Evolutionary conservation across 73 alveolate genomes (phyloP).

Genomic region (Paramecium caudatum): DNA sequence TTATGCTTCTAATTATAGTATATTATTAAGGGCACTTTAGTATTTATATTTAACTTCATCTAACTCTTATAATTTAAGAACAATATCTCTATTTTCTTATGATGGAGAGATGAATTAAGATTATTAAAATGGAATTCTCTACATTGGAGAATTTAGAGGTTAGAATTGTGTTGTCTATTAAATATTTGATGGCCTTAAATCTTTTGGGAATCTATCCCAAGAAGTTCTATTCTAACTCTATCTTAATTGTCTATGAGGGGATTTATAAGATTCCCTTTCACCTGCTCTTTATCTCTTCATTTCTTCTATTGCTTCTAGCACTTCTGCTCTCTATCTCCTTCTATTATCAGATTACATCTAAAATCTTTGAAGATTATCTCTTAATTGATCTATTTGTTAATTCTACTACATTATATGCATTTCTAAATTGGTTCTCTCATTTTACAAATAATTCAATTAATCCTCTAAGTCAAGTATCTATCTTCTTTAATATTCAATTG

Average conservation of each 20-base stretch:
- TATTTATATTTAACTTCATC: constrained; percentile 69
- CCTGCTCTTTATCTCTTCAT: constrained; percentile 65
- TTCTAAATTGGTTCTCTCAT: constrained; percentile 54
- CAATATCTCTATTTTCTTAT: constrained; percentile 64
- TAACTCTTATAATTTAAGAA: constrained; percentile 36
- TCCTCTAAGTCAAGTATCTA: constrained; percentile 31
- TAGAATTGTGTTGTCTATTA: background rate
- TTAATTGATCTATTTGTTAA: constrained; percentile 37
- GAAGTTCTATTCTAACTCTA: constrained; percentile 48
- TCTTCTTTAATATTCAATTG: constrained; percentile 61
- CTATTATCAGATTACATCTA: constrained; percentile 36
- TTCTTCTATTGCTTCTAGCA: constrained; percentile 51
- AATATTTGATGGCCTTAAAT: constrained; percentile 4
- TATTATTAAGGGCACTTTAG: constrained; percentile 39
- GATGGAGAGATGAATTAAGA: constrained; percentile 11
- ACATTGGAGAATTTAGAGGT: constrained; percentile 18
- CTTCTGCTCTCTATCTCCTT: constrained; percentile 64
- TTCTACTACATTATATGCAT: constrained; percentile 26
- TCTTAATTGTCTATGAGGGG: constrained; percentile 38
- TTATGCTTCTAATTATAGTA: constrained; percentile 55
- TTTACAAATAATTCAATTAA: background rate
- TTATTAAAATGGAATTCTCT: constrained; percentile 13
- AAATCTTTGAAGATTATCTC: constrained; percentile 26
- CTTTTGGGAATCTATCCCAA: constrained; percentile 37
- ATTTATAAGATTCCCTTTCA: constrained; percentile 61